Evolutionary conservation across 2,329 filamentous ascomycete genomes (phyloP).

Genomic region (Karstenula rhodostoma): DNA sequence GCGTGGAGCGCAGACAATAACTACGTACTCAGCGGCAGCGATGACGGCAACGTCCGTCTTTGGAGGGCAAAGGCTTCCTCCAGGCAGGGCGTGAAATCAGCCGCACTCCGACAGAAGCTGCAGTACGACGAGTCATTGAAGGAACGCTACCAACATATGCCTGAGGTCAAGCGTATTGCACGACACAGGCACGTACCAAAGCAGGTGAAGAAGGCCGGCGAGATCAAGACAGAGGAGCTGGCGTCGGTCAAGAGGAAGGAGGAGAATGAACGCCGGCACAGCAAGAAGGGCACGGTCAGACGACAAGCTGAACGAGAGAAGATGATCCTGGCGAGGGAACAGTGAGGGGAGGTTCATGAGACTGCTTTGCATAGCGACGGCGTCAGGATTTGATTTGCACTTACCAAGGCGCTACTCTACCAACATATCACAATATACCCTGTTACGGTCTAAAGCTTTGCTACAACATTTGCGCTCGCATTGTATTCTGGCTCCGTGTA

Average conservation of each 20-base stretch:
- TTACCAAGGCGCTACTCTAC: neutral
- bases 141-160: conserved; percentile 91
- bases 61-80: conserved; percentile 90
- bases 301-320: conserved; percentile 87
- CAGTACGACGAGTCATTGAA: conserved; percentile 91
- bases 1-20: conserved; percentile 88
- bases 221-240: conserved; percentile 93
- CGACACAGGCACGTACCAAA: conserved; percentile 91
- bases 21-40: conserved; percentile 88
- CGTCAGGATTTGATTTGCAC: conserved; percentile 25
- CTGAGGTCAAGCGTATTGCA: conserved; percentile 89
- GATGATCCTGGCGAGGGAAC: conserved; percentile 78
- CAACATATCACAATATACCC: conserved; percentile 4
- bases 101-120: conserved; percentile 83
- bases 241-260: conserved; percentile 86
- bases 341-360: conserved; percentile 50
- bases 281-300: conserved; percentile 79
- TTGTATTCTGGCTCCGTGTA: neutral
- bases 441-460: neutral
- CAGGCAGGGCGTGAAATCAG: conserved; percentile 83
- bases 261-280: conserved; percentile 94
- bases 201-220: conserved; percentile 91
- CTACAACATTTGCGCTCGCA: neutral
- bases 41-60: conserved; percentile 89
- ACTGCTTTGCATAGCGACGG: conserved; percentile 44